Evolutionary conservation across 2,329 filamentous ascomycete species (phyloP).

Genomic region (Cytospora schulzeri): DNA sequence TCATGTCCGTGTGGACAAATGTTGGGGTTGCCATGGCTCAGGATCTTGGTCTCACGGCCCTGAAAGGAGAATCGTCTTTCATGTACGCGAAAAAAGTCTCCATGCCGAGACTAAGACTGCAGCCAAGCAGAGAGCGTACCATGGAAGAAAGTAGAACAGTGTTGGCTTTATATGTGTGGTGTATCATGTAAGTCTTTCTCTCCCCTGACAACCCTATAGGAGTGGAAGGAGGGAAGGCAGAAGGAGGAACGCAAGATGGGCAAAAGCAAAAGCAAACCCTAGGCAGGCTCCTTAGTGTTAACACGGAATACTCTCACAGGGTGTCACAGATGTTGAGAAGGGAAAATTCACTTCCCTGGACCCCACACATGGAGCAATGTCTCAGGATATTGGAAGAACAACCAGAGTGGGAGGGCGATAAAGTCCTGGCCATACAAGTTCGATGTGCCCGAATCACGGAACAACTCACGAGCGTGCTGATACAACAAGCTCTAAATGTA

Average conservation of each 20-base stretch:
- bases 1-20: slow-evolving; percentile 47
- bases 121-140: slow-evolving; percentile 40
- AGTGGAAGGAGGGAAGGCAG: background rate
- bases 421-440: slow-evolving; percentile 47
- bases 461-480: slow-evolving; percentile 29
- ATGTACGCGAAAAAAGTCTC: slow-evolving; percentile 38
- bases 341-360: slow-evolving; percentile 59
- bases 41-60: slow-evolving; percentile 49
- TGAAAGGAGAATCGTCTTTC: slow-evolving; percentile 37
- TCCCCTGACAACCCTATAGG: background rate
- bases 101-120: slow-evolving; percentile 15
- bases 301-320: slow-evolving; percentile 11
- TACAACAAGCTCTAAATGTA: slow-evolving; percentile 19
- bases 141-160: slow-evolving; percentile 53
- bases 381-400: slow-evolving; percentile 48
- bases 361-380: slow-evolving; percentile 59
- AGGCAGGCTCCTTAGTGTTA: slow-evolving; percentile 4
- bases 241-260: background rate
- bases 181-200: slow-evolving; percentile 37
- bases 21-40: slow-evolving; percentile 47
- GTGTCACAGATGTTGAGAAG: slow-evolving; percentile 42
- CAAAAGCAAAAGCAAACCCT: too few relatives aligned
- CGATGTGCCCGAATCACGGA: slow-evolving; percentile 46
- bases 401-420: slow-evolving; percentile 52
- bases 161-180: slow-evolving; percentile 50